Evolutionary conservation across 371 early-diverging fungal species (phyloP).

Genomic region (Mortierella sp.): DNA sequence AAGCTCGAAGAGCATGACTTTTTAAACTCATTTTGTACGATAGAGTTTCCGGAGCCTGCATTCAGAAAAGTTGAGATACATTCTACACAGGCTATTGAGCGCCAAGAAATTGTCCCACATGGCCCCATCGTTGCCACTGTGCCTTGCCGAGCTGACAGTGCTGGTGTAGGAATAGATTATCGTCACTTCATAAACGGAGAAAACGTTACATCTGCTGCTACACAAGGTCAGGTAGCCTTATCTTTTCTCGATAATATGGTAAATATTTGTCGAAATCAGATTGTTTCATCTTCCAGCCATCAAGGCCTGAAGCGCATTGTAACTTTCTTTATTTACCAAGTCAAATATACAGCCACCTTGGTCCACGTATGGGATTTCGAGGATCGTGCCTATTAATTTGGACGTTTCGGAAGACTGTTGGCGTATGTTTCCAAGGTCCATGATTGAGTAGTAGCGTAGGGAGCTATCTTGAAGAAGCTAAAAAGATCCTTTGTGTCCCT

Average conservation of each 20-base stretch:
- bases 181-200: constrained; percentile 22
- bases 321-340: not conserved
- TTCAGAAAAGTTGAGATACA: not conserved
- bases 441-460: not conserved
- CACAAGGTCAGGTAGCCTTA: constrained; percentile 4
- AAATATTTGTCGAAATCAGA: not conserved
- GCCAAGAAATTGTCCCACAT: not conserved
- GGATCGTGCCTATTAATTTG: not conserved
- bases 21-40: not conserved
- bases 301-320: not conserved
- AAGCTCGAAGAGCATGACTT: not conserved
- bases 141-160: constrained; percentile 8
- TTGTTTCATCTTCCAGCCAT: not conserved
- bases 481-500: not conserved
- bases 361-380: constrained; percentile 13
- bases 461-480: not conserved
- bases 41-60: not conserved
- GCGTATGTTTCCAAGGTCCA: constrained; percentile 1
- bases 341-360: not conserved
- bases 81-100: not conserved
- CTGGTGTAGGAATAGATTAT: constrained; percentile 7
- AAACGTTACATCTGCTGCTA: constrained; percentile 2
- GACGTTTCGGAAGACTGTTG: not conserved
- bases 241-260: constrained; percentile 5
- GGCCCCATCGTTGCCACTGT: not conserved